These are phyloP conservation scores for Alternaria rosae DNA, from an alignment of 2,329 filamentous ascomycete species.

Conservation along the genomic window DNA sequence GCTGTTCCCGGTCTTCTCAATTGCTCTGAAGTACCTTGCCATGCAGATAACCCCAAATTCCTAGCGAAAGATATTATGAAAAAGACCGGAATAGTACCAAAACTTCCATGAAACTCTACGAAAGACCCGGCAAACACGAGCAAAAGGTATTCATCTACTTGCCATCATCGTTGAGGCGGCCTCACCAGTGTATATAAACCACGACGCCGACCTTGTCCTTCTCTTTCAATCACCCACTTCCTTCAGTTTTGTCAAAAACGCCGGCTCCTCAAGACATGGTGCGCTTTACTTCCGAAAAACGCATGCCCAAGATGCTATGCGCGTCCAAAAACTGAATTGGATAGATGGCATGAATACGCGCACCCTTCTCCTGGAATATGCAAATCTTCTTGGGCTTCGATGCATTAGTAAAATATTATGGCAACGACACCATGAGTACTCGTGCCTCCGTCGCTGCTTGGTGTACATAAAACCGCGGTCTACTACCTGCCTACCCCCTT, in stretches of 20 bases:
- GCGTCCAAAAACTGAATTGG: not conserved
- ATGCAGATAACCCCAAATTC: not conserved
- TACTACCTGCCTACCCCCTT: not conserved
- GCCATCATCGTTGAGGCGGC: not conserved
- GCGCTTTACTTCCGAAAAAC: not conserved
- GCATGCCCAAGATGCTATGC: not conserved
- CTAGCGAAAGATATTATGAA: not conserved
- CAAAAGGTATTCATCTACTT: not conserved
- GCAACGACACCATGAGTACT: not conserved
- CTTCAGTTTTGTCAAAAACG: not conserved
- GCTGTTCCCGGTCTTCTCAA: not conserved
- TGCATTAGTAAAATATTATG: accelerated
- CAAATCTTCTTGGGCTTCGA: accelerated
- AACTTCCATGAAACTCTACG: not conserved
- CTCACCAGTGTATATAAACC: not conserved
- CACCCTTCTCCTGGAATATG: not conserved
- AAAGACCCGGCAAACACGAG: not conserved
- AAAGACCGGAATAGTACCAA: not conserved
- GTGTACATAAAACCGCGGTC: not conserved
- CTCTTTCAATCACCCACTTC: not conserved
- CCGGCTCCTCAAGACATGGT: not conserved
- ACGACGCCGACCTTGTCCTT: not conserved
- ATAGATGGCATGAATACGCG: not conserved
- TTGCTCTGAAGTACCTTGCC: not conserved
- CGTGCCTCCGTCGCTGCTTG: not conserved